These are phyloP conservation scores for Spizellomyces sp. DNA, from an alignment of 192 early-diverging fungal genomes.

Conservation along the genomic window DNA sequence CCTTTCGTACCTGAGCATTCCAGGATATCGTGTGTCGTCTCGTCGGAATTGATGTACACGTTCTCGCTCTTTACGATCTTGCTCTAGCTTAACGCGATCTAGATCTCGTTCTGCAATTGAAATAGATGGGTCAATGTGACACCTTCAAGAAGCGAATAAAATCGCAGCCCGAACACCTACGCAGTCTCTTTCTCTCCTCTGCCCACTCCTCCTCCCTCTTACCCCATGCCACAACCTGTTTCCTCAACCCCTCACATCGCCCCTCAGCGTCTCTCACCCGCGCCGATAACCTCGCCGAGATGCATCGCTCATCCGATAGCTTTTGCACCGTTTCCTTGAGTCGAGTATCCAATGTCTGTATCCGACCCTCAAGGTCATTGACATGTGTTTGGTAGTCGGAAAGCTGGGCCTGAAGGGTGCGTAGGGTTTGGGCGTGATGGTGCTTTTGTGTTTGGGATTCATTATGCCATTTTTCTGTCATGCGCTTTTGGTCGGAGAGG, in stretches of 20 bases:
- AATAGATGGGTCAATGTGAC: background rate
- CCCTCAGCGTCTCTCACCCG: slow-evolving; percentile 30
- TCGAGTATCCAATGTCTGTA: slow-evolving; percentile 1
- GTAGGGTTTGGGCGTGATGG: slow-evolving; percentile 33
- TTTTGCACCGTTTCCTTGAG: slow-evolving; percentile 30
- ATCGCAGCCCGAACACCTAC: slow-evolving; percentile 14
- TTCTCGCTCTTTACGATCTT: slow-evolving; percentile 38
- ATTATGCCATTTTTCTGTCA: slow-evolving; percentile 36
- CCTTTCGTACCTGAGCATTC: background rate
- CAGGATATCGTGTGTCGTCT: background rate
- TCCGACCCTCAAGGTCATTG: slow-evolving; percentile 32
- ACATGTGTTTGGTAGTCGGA: slow-evolving; percentile 8
- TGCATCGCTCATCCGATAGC: slow-evolving; percentile 41
- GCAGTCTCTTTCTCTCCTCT: slow-evolving; percentile 41
- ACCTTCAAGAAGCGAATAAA: background rate
- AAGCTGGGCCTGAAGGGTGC: slow-evolving; percentile 30
- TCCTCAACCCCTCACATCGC: slow-evolving; percentile 22
- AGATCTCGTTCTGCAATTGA: slow-evolving; percentile 41
- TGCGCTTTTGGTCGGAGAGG: slow-evolving; percentile 37
- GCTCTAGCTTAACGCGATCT: slow-evolving; percentile 43
- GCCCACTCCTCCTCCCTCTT: slow-evolving; percentile 39
- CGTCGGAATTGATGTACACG: background rate
- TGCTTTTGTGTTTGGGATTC: background rate
- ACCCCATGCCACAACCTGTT: slow-evolving; percentile 27
- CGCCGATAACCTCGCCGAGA: slow-evolving; percentile 13